Base-by-base conservation (phyloP, 345 rosid genomes). In the Rhodamnia argentea region DNA sequence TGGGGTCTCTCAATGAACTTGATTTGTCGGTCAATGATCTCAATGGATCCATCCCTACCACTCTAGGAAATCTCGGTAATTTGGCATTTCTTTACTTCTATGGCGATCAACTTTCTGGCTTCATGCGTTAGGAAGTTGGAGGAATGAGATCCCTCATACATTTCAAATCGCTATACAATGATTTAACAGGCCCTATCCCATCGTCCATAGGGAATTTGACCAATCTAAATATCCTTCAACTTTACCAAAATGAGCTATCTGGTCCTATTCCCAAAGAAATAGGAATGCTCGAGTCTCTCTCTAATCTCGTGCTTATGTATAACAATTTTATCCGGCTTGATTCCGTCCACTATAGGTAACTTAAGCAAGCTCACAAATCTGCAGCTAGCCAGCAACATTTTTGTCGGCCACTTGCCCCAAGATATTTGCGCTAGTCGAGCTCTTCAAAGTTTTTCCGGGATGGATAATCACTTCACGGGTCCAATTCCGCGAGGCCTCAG, bases 1-100 rank as follows among this genome's bases (percentile, higher is more conserved):
- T 64, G 78, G 78, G 78, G 29, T 64, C 78, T 27, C 78, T 64
- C 24, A 2, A 0, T 13, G 13, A 27, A 18, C 78, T 64, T 64
- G 78, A 64, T 82, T 53, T 82, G 13, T 4, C 40, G 2, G 0
- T 0, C 1, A 52, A 26, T 50, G 0, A 1, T 32, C 84, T 83
- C 42, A 29, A 4, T 52, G 84, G 84, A 52, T 27, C 59, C 22
- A 52, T 83, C 57, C 84, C 84, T 29, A 2, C 58, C 3, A 83
- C 42, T n/a, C 22, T 84, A n/a, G 81, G 81, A 16, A 62, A 50
- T n/a, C n/a, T 84, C 15, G 60, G 74, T 18, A 3, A 29, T 40
- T n/a, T 59, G 40, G 0, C 0, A 14, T 6, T 0, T 6, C n/a
- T 84, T 37, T 84, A 9, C 55, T 37, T 84, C 50, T 59, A 5